Base-by-base conservation (phyloP, 176 grass and related monocot genomes). In the Olyra latifolia region DNA sequence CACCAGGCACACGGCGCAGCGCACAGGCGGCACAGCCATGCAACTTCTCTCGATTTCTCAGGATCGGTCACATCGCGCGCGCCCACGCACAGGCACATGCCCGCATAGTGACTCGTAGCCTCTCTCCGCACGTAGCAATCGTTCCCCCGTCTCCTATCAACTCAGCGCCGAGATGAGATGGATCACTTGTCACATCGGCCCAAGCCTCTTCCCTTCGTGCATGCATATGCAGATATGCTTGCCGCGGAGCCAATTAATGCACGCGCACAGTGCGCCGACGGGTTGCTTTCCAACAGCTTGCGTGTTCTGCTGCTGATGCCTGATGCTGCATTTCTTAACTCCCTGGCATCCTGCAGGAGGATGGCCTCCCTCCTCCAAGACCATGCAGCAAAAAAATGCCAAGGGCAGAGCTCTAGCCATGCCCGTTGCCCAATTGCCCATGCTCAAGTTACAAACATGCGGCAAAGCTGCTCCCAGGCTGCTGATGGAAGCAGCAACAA, bases 131-230 rank as follows among this genome's bases (percentile, higher is more conserved):
- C 39, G 67, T 59, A 29, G 59, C 71, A 47, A 32, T 81, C 23
- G 49, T 14, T 23, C 23, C 11, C n/a, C n/a, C n/a, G 43, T 69
- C 52, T 41, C 54, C 54, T 62, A 62, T 71, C 74, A 62, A 43
- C 43, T 77, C 74, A 29, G 22, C 81, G 23, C n/a, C n/a, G n/a
- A n/a, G n/a, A n/a, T n/a, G n/a, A 30, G 72, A 45, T 1, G 6
- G 62, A 28, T 20, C 57, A 54, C 47, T 48, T 59, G 82, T 84
- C 82, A 84, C 82, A 48, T 69, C 81, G 22, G 7, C 10, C 27
- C 20, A 27, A 44, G 1, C 12, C 52, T n/a, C n/a, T n/a, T 22
- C 0, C 52, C 71, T 25, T 7, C 52, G 2, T 20, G 39, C 78
- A 80, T 59, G 65, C 75, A 65, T 58, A 14, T 1, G 50, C 44